These are phyloP conservation scores for Urochloa ruziziensis DNA, from an alignment of 176 grass and related monocot genomes.

Conservation along the genomic window DNA sequence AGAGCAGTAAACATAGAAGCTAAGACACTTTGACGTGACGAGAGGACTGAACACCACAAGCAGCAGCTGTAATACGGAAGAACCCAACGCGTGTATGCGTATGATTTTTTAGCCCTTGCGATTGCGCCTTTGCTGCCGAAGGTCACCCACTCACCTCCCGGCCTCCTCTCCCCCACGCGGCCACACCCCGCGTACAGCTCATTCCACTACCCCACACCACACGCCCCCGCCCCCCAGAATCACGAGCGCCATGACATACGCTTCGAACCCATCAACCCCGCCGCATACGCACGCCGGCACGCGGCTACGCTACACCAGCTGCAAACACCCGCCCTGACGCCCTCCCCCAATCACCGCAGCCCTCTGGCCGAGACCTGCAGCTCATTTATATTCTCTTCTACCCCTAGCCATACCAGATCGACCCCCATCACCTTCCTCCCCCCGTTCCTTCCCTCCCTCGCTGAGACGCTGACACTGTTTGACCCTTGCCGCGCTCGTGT, in stretches of 20 bases:
- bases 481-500: conserved; percentile 25
- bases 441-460: background rate
- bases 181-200: conserved; percentile 17
- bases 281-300: too few relatives aligned
- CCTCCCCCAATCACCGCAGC: background rate
- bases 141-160: background rate
- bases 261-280: background rate
- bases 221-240: background rate
- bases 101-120: background rate
- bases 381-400: conserved; percentile 21
- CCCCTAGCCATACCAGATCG: background rate
- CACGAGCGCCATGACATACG: background rate
- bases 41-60: too few relatives aligned
- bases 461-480: conserved; percentile 28
- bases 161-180: background rate
- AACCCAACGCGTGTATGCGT: background rate
- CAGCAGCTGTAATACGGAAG: too few relatives aligned
- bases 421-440: background rate
- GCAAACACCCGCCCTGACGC: too few relatives aligned
- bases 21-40: too few relatives aligned
- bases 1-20: too few relatives aligned
- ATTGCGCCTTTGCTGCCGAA: background rate
- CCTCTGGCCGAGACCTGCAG: background rate
- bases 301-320: background rate
- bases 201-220: background rate